These are phyloP conservation scores for Lactarius pseudohatsudake DNA, from an alignment of 768 basidiomycete species.

Conservation along the genomic window DNA sequence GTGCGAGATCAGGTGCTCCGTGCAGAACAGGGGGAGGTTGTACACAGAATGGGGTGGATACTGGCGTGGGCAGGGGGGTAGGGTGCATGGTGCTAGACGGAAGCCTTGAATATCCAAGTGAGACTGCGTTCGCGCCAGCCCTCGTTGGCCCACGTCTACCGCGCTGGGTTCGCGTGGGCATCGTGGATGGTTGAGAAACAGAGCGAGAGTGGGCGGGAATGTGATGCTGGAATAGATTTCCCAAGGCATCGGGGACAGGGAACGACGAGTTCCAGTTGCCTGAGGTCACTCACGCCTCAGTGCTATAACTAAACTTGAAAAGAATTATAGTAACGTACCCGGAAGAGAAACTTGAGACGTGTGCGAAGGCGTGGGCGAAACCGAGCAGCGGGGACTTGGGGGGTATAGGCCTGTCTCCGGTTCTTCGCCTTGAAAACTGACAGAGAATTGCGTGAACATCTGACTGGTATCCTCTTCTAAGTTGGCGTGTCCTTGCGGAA, in stretches of 20 bases:
- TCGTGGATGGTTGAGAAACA: not conserved
- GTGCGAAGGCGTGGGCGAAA: not conserved
- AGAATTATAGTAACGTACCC: not conserved
- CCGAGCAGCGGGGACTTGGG: conserved; percentile 2
- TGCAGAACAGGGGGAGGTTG: not conserved
- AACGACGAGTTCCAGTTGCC: not conserved
- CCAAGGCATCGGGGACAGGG: not conserved
- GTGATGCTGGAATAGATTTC: not conserved
- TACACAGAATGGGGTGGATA: no score
- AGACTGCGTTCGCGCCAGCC: not conserved
- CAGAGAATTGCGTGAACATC: not conserved
- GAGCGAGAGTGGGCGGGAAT: not conserved
- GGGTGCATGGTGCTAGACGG: not conserved
- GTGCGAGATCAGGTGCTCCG: not conserved
- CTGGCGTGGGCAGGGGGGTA: no score
- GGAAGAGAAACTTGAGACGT: not conserved
- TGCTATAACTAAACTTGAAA: not conserved
- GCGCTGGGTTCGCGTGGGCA: not conserved
- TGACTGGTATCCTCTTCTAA: not conserved
- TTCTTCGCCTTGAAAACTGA: not conserved
- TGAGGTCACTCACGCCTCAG: not conserved
- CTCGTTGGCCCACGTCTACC: not conserved
- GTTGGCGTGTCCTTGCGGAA: not conserved
- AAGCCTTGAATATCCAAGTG: not conserved
- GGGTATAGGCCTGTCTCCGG: not conserved